phyloP scores from a whole-genome alignment of 2,329 filamentous ascomycete species.

The Talaromyces pinophilus region DNA sequence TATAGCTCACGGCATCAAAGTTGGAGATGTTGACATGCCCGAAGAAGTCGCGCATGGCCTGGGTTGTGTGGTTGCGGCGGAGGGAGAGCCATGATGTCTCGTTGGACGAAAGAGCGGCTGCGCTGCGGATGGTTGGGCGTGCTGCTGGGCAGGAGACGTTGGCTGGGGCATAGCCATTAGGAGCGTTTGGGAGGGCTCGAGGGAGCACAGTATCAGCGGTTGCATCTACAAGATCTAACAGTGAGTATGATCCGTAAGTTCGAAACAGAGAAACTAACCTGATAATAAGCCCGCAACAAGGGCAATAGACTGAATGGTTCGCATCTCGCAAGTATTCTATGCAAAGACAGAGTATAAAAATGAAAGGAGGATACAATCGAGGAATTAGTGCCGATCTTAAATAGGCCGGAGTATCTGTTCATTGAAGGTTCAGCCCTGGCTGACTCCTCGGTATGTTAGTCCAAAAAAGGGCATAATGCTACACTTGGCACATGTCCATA shows the following conservation, averaged over 20 bases:
- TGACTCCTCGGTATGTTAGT: too few species aligned
- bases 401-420: not conserved
- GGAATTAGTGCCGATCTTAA: not conserved
- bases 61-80: constrained; percentile 70
- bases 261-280: constrained; percentile 6
- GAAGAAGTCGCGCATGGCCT: constrained; percentile 74
- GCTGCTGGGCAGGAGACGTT: constrained; percentile 67
- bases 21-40: constrained; percentile 67
- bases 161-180: constrained; percentile 71
- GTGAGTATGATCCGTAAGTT: not conserved
- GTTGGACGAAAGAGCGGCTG: constrained; percentile 62
- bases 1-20: constrained; percentile 72
- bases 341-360: not conserved
- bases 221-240: not conserved
- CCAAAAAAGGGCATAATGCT: not conserved
- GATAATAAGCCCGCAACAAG: constrained; percentile 16
- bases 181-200: constrained; percentile 56
- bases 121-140: constrained; percentile 69
- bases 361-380: not conserved
- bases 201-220: constrained; percentile 19
- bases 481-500: not conserved
- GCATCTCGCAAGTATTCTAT: constrained; percentile 5
- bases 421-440: not conserved
- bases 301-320: constrained; percentile 8
- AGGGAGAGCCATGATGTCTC: constrained; percentile 74